Base-by-base conservation (phyloP, 208 protist genomes). In the Acanthamoeba triangularis region DNA sequence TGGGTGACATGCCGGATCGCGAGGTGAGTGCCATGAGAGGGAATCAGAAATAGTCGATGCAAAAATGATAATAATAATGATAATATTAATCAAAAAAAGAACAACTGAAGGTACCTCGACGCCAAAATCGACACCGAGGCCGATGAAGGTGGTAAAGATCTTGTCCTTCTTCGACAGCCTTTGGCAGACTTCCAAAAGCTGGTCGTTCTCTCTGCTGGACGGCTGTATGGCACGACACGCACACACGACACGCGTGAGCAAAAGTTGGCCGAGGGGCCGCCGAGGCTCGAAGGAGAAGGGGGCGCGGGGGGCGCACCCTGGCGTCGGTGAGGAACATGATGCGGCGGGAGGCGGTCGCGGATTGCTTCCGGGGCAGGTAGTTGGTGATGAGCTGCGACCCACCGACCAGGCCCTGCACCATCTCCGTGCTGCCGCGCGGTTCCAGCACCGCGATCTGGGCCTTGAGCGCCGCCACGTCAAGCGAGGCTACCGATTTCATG, bases 271-370 rank as follows among this genome's bases (percentile, higher is more conserved):
- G n/a, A n/a, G n/a, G n/a, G n/a, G n/a, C n/a, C n/a, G n/a, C n/a
- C n/a, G n/a, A n/a, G n/a, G n/a, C n/a, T n/a, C n/a, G n/a, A n/a
- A n/a, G n/a, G n/a, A n/a, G n/a, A n/a, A n/a, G n/a, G n/a, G n/a
- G n/a, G n/a, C n/a, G n/a, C n/a, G n/a, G n/a, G n/a, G n/a, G 16
- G 52, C 65, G 65, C 13, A 72, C 65, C 3, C 5, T 5, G 4
- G 65, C 65, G 61, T 67, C 61, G 65, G 65, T 72, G 30, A 72
- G 65, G 65, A 72, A 72, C 65, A 72, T 72, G 2, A 72, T 72
- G 30, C 65, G 65, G n/a, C 35, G 33, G 30, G 30, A 72, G 65
- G 33, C n/a, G 65, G 6, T 20, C 1, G 65, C 30, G 18, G 44
- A 47, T n/a, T n/a, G n/a, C n/a, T n/a, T n/a, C 18, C 18, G 59